phyloP scores from a whole-genome alignment of 106 monocot genomes.

The Xerophyta viscosa region DNA sequence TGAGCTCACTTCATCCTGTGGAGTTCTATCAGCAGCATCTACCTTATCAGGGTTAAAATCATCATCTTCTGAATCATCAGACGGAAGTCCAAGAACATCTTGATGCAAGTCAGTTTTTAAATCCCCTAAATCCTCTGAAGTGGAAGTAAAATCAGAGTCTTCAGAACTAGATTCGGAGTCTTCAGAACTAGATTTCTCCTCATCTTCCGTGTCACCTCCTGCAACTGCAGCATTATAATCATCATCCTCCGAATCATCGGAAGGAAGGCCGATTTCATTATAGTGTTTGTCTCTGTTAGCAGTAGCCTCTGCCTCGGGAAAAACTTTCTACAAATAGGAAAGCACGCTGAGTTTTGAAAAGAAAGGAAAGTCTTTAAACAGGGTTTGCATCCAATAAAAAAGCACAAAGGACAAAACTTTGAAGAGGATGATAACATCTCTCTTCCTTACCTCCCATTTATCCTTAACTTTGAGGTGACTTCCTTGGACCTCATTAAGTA shows the following conservation, averaged over 20 bases:
- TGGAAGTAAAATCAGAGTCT: constrained; percentile 40
- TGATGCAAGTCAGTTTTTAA: constrained; percentile 10
- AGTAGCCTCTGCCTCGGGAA: constrained; percentile 75
- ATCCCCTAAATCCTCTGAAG: constrained; percentile 39
- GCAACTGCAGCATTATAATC: constrained; percentile 52
- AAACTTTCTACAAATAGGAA: constrained; percentile 62
- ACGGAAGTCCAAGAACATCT: constrained; percentile 40
- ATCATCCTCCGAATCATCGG: constrained; percentile 83
- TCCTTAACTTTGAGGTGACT: constrained; percentile 55
- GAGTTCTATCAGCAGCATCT: constrained; percentile 24
- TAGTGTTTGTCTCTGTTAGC: constrained; percentile 27
- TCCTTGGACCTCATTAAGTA: constrained; percentile 67
- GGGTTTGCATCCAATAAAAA: no score
- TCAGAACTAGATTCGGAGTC: no score
- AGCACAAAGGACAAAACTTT: background rate
- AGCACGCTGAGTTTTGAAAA: background rate
- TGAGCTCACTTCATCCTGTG: constrained; percentile 34
- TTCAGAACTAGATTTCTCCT: constrained; percentile 24
- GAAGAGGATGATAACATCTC: background rate
- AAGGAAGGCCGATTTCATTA: constrained; percentile 59
- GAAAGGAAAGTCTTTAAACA: no score
- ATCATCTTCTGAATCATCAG: constrained; percentile 94
- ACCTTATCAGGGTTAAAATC: constrained; percentile 69
- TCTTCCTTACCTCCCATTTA: constrained; percentile 66
- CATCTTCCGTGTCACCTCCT: constrained; percentile 20